phyloP scores from a whole-genome alignment of 2,329 filamentous ascomycete species.

The Alternaria brassicae region DNA sequence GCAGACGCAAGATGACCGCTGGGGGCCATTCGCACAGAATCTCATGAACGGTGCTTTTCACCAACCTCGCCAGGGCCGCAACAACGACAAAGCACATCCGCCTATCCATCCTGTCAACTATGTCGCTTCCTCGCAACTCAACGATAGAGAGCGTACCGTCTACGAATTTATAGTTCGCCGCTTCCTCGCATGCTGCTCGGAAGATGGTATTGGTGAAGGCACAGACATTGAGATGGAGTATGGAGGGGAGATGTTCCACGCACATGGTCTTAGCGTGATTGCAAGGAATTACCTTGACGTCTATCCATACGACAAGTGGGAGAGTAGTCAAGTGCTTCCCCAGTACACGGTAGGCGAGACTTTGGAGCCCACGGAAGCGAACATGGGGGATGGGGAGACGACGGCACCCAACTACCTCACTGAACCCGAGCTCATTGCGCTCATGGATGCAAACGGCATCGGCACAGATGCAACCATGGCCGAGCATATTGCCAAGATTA shows the following conservation, averaged over 20 bases:
- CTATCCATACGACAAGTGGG: conserved; percentile 97
- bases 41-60: conserved; percentile 79
- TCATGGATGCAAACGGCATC: conserved; percentile 99
- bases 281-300: conserved; percentile 94
- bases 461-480: conserved; percentile 99
- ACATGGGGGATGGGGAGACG: conserved; percentile 91
- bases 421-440: conserved; percentile 90
- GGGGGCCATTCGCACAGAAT: conserved; percentile 80
- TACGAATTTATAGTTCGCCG: conserved; percentile 93
- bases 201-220: conserved; percentile 86
- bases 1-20: conserved; percentile 76
- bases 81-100: conserved; percentile 97
- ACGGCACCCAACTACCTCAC: conserved; percentile 84
- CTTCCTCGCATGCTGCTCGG: conserved; percentile 94
- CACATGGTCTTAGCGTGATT: conserved; percentile 83
- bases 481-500: conserved; percentile 96
- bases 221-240: conserved; percentile 87
- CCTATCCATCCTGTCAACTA: conserved; percentile 97
- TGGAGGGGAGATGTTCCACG: conserved; percentile 80
- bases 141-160: conserved; percentile 73
- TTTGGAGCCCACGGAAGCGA: conserved; percentile 87
- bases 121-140: conserved; percentile 67
- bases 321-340: conserved; percentile 82
- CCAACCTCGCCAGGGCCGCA: conserved; percentile 79
- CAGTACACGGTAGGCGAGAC: conserved; percentile 78